phyloP scores from a whole-genome alignment of 2,329 filamentous ascomycete genomes.

The Beauveria pseudobassiana region DNA sequence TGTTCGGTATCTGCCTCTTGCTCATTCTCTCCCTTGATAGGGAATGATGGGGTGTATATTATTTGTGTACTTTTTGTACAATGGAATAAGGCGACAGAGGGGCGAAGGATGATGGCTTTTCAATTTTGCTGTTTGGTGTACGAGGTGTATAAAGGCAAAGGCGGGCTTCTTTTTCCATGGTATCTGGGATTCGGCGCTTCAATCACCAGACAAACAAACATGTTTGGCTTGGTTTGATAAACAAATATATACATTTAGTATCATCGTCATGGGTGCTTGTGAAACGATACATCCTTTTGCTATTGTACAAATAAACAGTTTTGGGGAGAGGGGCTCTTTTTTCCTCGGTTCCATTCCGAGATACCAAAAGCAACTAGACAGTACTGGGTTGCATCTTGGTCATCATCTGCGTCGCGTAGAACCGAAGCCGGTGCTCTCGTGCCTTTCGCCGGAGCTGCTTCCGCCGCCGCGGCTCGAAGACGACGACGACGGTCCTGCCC shows the following conservation, averaged over 20 bases:
- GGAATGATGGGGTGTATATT: neutral
- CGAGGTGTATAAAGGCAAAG: slow-evolving; percentile 9
- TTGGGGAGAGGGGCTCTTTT: too few relatives aligned
- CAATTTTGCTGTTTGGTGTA: neutral
- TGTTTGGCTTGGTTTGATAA: slow-evolving; percentile 9
- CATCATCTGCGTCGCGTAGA: slow-evolving; percentile 53
- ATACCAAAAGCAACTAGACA: too few relatives aligned
- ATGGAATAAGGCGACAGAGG: neutral
- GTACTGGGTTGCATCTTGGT: too few relatives aligned
- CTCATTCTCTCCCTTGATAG: neutral
- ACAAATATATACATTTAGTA: slow-evolving; percentile 1
- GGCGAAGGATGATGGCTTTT: neutral
- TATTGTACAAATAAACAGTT: neutral
- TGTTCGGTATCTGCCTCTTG: neutral
- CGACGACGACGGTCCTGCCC: slow-evolving; percentile 23
- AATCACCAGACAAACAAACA: slow-evolving; percentile 1
- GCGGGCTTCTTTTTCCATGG: neutral
- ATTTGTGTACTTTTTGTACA: slow-evolving; percentile 6
- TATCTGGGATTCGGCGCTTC: slow-evolving; percentile 5
- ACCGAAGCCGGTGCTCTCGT: slow-evolving; percentile 67
- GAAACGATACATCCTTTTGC: neutral
- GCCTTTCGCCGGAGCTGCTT: slow-evolving; percentile 36
- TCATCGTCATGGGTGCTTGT: neutral
- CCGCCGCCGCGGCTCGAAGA: slow-evolving; percentile 29
- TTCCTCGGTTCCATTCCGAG: too few relatives aligned